Percentiles rank a stretch among this genome's conserved stretches.
These are phyloP conservation scores for Prunus padus DNA, from an alignment of 306 rosid genomes.

Conservation along the genomic window DNA sequence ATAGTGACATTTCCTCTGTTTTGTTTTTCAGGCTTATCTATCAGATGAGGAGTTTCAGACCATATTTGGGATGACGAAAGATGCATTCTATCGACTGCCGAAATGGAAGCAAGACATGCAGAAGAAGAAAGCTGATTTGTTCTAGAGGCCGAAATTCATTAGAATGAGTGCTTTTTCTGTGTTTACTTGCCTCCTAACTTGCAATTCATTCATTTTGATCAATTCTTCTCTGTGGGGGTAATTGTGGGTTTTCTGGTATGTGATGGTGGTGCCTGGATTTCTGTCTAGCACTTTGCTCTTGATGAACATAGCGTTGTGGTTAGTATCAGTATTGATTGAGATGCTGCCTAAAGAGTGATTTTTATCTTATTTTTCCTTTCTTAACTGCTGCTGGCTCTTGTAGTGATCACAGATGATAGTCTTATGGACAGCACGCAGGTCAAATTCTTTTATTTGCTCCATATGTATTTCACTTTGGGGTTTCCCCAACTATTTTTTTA, in stretches of 20 bases:
- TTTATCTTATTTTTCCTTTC: constrained; percentile 32
- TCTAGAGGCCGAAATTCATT: constrained; percentile 40
- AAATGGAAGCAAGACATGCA: constrained; percentile 99
- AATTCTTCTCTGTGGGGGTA: constrained; percentile 39
- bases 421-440: constrained; percentile 42
- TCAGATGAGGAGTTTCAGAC: constrained; percentile 74
- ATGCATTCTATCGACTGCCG: constrained; percentile 78
- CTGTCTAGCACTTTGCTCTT: constrained; percentile 47
- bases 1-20: constrained; percentile 21
- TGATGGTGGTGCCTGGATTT: constrained; percentile 40
- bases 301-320: constrained; percentile 50
- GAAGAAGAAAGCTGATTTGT: constrained; percentile 83
- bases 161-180: constrained; percentile 26
- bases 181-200: constrained; percentile 38
- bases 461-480: constrained; percentile 46
- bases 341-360: constrained; percentile 71
- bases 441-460: constrained; percentile 68
- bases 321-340: constrained; percentile 62
- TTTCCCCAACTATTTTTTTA: constrained; percentile 18
- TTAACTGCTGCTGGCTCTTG: constrained; percentile 46
- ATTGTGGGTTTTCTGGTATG: constrained; percentile 53
- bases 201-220: constrained; percentile 44
- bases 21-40: constrained; percentile 66
- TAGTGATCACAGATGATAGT: constrained; percentile 53
- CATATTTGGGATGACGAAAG: constrained; percentile 71